Base-by-base conservation (phyloP, 768 basidiomycete genomes). In the Baorangia bicolor region DNA sequence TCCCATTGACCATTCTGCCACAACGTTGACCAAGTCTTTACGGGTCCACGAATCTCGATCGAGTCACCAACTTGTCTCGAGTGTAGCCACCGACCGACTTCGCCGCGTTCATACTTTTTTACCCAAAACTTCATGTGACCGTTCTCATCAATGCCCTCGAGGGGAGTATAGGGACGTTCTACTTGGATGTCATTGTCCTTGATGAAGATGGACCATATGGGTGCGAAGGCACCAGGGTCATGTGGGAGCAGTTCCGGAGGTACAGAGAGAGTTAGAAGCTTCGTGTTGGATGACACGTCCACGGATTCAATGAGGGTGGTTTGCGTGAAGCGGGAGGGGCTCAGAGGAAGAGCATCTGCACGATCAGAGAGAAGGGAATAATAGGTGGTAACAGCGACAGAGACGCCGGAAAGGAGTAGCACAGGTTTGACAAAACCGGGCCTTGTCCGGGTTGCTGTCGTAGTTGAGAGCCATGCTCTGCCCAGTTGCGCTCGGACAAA, bases 121-220 rank as follows among this genome's bases (percentile, higher is more conserved):
- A 94, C 77, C 92, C 92, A 94, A 49, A 94, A 82, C 35, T 74
- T 74, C 77, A 94, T 86, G 43, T 76, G 74, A 0, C 90, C 90
- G 12, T 84, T 66, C 50, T 78, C 73, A 49, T 88, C 85, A 23
- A 92, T 74, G 21, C 91, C 87, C 57, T 84, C 77, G 45, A 94
- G 73, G 5, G 92, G 92, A 5, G 92, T 94, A 65, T 93, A 94
- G 13, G 90, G 85, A 51, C 92, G 73, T 64, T 94, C 92, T 31
- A 93, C 88, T 70, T 93, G 92, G 21, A 94, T 92, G 62, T 92
- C 92, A 59, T 87, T 86, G 66, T 94, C 90, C 67, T 93, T 94
- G 67, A 93, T 76, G 69, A 79, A 93, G 13, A 94, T 74, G 37
- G 89, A 88, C 82, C 85, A 93, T 55, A 92, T 83, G 79, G 82